Base-by-base conservation (phyloP, 208 protist genomes). In the Wallacemonas sp. region DNA sequence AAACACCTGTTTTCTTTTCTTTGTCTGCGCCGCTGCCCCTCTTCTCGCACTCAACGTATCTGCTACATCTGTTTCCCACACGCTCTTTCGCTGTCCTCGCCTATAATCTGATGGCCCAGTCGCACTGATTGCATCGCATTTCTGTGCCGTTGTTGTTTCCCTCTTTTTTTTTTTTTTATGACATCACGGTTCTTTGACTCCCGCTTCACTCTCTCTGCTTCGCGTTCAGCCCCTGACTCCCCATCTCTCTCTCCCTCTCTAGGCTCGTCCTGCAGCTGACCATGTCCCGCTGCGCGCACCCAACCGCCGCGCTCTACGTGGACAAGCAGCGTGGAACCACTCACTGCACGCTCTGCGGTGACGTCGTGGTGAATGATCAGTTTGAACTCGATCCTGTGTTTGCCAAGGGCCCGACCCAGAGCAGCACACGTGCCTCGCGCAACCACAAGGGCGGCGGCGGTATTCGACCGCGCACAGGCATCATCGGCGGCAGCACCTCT, bases 341-440 rank as follows among this genome's bases (percentile, higher is more conserved):
- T 15, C 78, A 79, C 56, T 96, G 90, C 72, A 93, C 90, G 27
- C 53, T 96, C 21, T 96, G 90, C 75, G 84, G 81, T 31, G 85
- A 90, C 53, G 68, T 93, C 47, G 69, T 96, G 33, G 64, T 75
- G 39, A 67, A 90, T 30, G 70, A 82, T 15, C 83, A 94, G 69
- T 86, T 88, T 59, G 87, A 96, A 62, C 61, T 96, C 8, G 87
- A 96, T 65, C 86, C 87, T 14, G 61, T 84, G 21, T 94, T 96
- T 62, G 70, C 72, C 0, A 78, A 74, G 44, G 75, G 74, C 34
- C 70, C 68, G 5, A 59, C 70, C 30, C 17, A 42, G 12, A 27
- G 39, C 51, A 21, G 51, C 30, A 6, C n/a, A 4, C 51, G 51
- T 45, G 28, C 28, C 4, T 31, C 30, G 17, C 58, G 42, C 30